These are phyloP conservation scores for Acmispon strigosus DNA, from an alignment of 306 rosid species.

Conservation along the genomic window DNA sequence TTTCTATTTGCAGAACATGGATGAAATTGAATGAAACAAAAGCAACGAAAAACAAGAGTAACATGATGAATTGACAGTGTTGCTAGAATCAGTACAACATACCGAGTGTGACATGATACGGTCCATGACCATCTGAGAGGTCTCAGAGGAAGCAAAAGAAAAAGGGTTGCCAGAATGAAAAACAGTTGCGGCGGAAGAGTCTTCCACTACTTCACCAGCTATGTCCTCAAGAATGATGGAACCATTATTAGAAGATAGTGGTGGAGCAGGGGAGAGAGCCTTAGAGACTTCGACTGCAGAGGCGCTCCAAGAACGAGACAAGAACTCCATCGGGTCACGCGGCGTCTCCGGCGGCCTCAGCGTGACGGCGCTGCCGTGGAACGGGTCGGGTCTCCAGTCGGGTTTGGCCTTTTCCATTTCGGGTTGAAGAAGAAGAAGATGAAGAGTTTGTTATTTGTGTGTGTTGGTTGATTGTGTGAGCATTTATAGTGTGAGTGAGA, in stretches of 20 bases:
- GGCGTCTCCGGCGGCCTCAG: conserved; percentile 56
- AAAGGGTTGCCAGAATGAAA: conserved; percentile 68
- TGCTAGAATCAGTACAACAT: neutral
- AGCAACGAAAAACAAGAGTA: neutral
- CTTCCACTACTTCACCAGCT: conserved; percentile 56
- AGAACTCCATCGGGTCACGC: conserved; percentile 77
- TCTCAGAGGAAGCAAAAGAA: conserved; percentile 79
- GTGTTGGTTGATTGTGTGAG: neutral
- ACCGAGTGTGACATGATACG: conserved; percentile 97
- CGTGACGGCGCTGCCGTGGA: neutral
- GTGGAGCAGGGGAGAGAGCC: conserved; percentile 42
- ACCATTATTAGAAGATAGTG: neutral
- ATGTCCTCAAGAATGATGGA: conserved; percentile 48
- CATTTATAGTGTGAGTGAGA: neutral
- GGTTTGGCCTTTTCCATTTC: conserved; percentile 40
- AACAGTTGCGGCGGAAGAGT: conserved; percentile 31
- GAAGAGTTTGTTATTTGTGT: neutral
- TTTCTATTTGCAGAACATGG: neutral
- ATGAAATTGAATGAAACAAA: neutral
- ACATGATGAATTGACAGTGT: too few relatives aligned
- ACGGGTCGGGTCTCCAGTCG: conserved; percentile 51
- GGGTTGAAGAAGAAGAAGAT: neutral
- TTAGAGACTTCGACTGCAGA: conserved; percentile 86
- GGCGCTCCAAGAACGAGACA: conserved; percentile 88
- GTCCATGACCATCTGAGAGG: conserved; percentile 93